Evolutionary conservation across 352 stramenopile species (phyloP).

Genomic region (Phytophthora quininea): DNA sequence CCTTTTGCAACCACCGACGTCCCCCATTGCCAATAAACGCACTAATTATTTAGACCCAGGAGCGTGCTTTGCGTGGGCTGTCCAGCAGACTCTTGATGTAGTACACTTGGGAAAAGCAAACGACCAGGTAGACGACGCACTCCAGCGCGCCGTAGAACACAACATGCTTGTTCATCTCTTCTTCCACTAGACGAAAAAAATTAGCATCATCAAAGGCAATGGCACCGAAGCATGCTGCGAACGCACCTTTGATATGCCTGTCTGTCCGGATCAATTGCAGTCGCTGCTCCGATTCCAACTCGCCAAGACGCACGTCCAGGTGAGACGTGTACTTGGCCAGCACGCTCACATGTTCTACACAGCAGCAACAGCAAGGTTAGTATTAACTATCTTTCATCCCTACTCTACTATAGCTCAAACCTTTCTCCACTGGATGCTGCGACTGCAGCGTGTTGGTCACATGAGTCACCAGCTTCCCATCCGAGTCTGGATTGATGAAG

Average conservation of each 20-base stretch:
- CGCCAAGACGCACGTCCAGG: slow-evolving; percentile 76
- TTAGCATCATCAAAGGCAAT: not conserved
- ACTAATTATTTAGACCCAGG: slow-evolving; percentile 46
- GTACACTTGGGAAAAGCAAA: slow-evolving; percentile 74
- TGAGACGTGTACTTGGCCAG: slow-evolving; percentile 85
- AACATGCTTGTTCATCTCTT: slow-evolving; percentile 80
- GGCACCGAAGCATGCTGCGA: not conserved
- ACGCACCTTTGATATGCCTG: slow-evolving; percentile 72
- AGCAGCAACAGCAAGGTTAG: not conserved
- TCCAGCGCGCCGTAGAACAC: slow-evolving; percentile 76
- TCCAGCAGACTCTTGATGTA: slow-evolving; percentile 84
- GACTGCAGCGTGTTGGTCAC: slow-evolving; percentile 83
- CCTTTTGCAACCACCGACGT: not conserved
- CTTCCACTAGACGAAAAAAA: slow-evolving; percentile 54
- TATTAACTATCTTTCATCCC: too few species aligned
- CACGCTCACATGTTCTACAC: slow-evolving; percentile 75
- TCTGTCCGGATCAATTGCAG: slow-evolving; percentile 79
- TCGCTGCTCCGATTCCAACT: slow-evolving; percentile 80
- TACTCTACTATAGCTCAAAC: slow-evolving; percentile 25
- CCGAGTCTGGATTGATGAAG: slow-evolving; percentile 75
- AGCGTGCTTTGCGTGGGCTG: slow-evolving; percentile 49
- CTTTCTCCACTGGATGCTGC: slow-evolving; percentile 80
- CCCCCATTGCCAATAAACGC: not conserved
- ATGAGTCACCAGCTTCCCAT: slow-evolving; percentile 81
- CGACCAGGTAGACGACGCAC: slow-evolving; percentile 71